These are phyloP conservation scores for Withania somnifera DNA, from an alignment of 305 asterid species.

Conservation along the genomic window DNA sequence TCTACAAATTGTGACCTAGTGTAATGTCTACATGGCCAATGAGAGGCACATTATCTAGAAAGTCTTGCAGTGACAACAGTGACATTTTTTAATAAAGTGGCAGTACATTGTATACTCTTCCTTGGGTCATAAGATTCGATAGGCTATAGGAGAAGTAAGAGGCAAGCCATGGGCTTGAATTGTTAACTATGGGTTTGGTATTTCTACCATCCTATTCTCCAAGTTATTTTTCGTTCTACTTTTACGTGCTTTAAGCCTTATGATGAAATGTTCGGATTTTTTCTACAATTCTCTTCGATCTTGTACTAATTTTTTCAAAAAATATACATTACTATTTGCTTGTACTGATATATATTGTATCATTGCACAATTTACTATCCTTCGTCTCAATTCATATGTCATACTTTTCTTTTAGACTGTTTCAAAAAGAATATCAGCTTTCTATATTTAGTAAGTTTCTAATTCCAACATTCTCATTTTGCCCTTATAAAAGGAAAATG, in stretches of 20 bases:
- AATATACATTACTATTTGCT: not conserved
- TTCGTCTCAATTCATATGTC: not conserved
- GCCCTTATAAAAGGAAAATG: not conserved
- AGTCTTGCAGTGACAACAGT: not conserved
- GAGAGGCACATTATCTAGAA: not conserved
- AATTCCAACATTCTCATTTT: not conserved
- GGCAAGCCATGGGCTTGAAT: not conserved
- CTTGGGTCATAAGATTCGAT: not conserved
- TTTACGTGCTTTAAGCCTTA: not conserved
- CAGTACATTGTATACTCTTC: not conserved
- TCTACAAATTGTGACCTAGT: not conserved
- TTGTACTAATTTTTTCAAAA: not conserved
- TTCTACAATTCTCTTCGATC: not conserved
- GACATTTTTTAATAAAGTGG: not conserved
- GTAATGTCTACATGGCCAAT: not conserved
- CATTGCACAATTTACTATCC: not conserved
- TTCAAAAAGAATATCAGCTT: not conserved
- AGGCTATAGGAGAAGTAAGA: not conserved
- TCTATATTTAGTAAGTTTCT: not conserved
- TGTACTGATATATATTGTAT: not conserved
- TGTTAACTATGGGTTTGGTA: not conserved
- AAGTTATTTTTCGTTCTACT: not conserved
- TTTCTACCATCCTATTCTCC: not conserved
- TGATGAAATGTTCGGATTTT: not conserved
- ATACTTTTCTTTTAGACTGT: not conserved